phyloP scores from a whole-genome alignment of 2,329 filamentous ascomycete species.

The Leptographium wingfieldii region DNA sequence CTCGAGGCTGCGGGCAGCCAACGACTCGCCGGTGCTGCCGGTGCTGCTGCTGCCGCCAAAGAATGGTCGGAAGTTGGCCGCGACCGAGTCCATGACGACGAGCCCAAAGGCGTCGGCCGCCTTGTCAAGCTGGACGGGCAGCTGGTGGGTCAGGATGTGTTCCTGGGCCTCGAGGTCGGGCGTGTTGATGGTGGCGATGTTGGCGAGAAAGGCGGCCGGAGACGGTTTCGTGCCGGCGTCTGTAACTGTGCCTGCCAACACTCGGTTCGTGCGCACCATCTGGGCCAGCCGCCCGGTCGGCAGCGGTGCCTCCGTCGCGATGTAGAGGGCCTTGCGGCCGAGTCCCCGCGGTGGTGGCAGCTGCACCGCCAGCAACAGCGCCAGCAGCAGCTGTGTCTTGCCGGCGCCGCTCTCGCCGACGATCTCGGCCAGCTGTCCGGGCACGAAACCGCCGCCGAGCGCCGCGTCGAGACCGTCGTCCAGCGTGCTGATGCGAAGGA shows the following conservation, averaged over 20 bases:
- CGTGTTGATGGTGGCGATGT: slow-evolving; percentile 68
- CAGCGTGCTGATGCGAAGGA: slow-evolving; percentile 64
- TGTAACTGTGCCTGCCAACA: slow-evolving; percentile 25
- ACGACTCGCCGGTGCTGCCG: slow-evolving; percentile 15
- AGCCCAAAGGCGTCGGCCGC: slow-evolving; percentile 60
- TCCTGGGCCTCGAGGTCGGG: slow-evolving; percentile 91
- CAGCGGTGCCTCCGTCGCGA: slow-evolving; percentile 81
- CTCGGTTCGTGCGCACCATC: slow-evolving; percentile 56
- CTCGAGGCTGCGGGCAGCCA: slow-evolving; percentile 66
- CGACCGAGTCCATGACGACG: slow-evolving; percentile 79
- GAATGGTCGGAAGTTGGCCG: slow-evolving; percentile 90
- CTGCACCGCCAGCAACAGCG: slow-evolving; percentile 73
- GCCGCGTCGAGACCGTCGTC: slow-evolving; percentile 56
- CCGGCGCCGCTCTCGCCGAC: slow-evolving; percentile 88
- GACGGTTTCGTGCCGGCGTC: neutral
- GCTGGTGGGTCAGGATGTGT: slow-evolving; percentile 84
- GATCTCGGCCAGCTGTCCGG: slow-evolving; percentile 75
- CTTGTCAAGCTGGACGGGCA: slow-evolving; percentile 55
- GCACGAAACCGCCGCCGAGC: slow-evolving; percentile 73
- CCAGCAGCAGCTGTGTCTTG: slow-evolving; percentile 88
- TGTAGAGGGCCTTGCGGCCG: slow-evolving; percentile 68
- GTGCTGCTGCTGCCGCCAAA: slow-evolving; percentile 44
- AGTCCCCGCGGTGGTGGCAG: slow-evolving; percentile 62
- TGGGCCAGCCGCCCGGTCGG: slow-evolving; percentile 72
- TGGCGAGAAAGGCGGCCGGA: slow-evolving; percentile 45